Conservation (phyloP, 495 filamentous ascomycete genomes). For the Friedmanniomyces simplex region DNA sequence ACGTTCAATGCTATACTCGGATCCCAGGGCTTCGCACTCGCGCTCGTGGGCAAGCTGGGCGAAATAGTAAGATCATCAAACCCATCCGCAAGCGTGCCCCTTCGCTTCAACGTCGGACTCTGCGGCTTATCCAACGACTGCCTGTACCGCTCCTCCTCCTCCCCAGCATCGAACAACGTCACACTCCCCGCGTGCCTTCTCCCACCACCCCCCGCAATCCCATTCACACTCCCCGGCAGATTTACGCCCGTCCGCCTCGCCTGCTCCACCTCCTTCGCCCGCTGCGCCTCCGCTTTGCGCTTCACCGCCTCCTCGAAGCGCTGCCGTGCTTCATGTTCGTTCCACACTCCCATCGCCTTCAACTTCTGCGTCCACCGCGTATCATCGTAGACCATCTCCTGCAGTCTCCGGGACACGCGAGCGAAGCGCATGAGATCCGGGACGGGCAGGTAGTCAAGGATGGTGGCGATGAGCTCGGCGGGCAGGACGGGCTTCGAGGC, state of each 20-base stretch:
- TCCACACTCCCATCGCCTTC: slow-evolving; percentile 82
- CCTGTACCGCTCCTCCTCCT: slow-evolving; percentile 42
- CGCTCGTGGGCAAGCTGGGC: slow-evolving; percentile 24
- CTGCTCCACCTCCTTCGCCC: slow-evolving; percentile 42
- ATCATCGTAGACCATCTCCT: slow-evolving; percentile 99
- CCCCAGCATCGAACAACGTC: slow-evolving; percentile 62
- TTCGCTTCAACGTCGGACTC: slow-evolving; percentile 4
- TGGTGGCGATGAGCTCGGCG: slow-evolving; percentile 78
- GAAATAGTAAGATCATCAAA: slow-evolving; percentile 56
- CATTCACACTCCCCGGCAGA: slow-evolving; percentile 31
- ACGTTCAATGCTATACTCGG: slow-evolving; percentile 52
- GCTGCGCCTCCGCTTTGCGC: slow-evolving; percentile 52
- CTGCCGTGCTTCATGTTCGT: slow-evolving; percentile 73
- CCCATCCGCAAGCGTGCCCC: slow-evolving; percentile 43
- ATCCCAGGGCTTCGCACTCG: slow-evolving; percentile 29
- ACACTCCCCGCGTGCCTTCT: slow-evolving; percentile 14
- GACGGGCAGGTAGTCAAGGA: slow-evolving; percentile 80
- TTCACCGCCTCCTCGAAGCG: slow-evolving; percentile 64
- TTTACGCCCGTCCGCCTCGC: slow-evolving; percentile 31
- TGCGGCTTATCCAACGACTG: slow-evolving; percentile 22
- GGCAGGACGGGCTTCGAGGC: slow-evolving; percentile 65
- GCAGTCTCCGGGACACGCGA: slow-evolving; percentile 76
- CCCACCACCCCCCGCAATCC: slow-evolving; percentile 21
- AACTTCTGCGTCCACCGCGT: slow-evolving; percentile 83
- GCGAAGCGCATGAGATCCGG: slow-evolving; percentile 77